phyloP scores from a whole-genome alignment of 2,329 filamentous ascomycete species.

The Colletotrichum sp. region DNA sequence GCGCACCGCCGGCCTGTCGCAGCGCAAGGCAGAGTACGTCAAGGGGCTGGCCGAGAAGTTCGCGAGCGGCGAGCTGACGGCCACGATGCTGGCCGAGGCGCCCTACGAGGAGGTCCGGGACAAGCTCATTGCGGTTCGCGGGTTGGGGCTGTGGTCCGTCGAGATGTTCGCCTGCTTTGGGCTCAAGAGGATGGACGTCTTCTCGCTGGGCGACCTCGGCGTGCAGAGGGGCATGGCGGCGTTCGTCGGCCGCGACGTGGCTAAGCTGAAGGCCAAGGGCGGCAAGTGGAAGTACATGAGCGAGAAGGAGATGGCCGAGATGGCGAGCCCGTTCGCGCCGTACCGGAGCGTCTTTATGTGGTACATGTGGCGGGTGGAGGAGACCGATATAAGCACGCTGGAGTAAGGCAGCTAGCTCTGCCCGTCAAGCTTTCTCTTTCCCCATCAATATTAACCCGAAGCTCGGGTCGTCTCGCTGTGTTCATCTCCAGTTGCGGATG shows the following conservation, averaged over 20 bases:
- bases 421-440: not conserved
- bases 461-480: not conserved
- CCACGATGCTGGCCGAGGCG: conserved; percentile 76
- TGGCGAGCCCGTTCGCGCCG: conserved; percentile 80
- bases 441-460: not conserved
- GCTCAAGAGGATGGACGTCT: conserved; percentile 94
- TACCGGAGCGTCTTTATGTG: conserved; percentile 97
- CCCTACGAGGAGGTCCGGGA: conserved; percentile 86
- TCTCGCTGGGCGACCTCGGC: conserved; percentile 88
- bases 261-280: conserved; percentile 75
- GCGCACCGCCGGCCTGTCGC: conserved; percentile 85
- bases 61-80: conserved; percentile 72
- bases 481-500: not conserved
- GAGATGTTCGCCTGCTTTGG: conserved; percentile 99
- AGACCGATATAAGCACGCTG: conserved; percentile 74
- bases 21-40: conserved; percentile 96
- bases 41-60: conserved; percentile 87
- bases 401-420: conserved; percentile 40
- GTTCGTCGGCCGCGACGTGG: conserved; percentile 82
- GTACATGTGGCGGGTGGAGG: conserved; percentile 93
- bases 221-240: conserved; percentile 95
- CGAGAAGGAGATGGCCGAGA: conserved; percentile 88
- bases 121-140: conserved; percentile 83
- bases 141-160: conserved; percentile 88
- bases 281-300: conserved; percentile 99